Percentiles rank a stretch among this genome's conserved stretches.
Evolutionary conservation across 1,139 yeast genomes (phyloP).

Genomic region (Lodderomyces jiufengensis): DNA sequence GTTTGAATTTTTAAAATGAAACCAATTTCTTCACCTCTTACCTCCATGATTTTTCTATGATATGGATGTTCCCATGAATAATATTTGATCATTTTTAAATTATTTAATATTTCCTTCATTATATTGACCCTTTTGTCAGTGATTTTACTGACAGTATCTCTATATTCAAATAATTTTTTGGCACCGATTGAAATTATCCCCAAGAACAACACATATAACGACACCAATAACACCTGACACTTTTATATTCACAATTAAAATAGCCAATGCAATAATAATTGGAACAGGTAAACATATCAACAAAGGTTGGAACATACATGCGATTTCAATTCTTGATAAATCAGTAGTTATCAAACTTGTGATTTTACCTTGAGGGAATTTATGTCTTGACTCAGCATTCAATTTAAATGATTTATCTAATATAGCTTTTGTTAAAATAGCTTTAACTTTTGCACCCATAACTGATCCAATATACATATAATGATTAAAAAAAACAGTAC

Average conservation of each 20-base stretch:
- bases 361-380: slow-evolving; percentile 30
- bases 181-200: slow-evolving; percentile 40
- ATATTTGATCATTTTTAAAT: slow-evolving; percentile 65
- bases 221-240: slow-evolving; percentile 67
- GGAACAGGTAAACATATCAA: slow-evolving; percentile 62
- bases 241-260: slow-evolving; percentile 69
- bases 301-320: slow-evolving; percentile 67
- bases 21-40: slow-evolving; percentile 46
- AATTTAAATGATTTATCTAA: slow-evolving; percentile 31
- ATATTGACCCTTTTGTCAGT: slow-evolving; percentile 60
- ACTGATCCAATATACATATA: slow-evolving; percentile 58
- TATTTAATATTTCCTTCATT: slow-evolving; percentile 61
- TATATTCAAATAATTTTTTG: slow-evolving; percentile 34
- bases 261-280: slow-evolving; percentile 54
- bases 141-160: slow-evolving; percentile 42
- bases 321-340: slow-evolving; percentile 74
- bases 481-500: slow-evolving; percentile 57
- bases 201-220: slow-evolving; percentile 32
- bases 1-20: slow-evolving; percentile 47
- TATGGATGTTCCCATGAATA: slow-evolving; percentile 66
- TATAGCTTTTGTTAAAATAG: slow-evolving; percentile 32
- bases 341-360: slow-evolving; percentile 70
- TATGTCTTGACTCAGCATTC: slow-evolving; percentile 25
- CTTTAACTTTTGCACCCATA: slow-evolving; percentile 37
- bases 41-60: slow-evolving; percentile 35